phyloP scores from a whole-genome alignment of 2,329 filamentous ascomycete genomes.

The Botrytis deweyae region DNA sequence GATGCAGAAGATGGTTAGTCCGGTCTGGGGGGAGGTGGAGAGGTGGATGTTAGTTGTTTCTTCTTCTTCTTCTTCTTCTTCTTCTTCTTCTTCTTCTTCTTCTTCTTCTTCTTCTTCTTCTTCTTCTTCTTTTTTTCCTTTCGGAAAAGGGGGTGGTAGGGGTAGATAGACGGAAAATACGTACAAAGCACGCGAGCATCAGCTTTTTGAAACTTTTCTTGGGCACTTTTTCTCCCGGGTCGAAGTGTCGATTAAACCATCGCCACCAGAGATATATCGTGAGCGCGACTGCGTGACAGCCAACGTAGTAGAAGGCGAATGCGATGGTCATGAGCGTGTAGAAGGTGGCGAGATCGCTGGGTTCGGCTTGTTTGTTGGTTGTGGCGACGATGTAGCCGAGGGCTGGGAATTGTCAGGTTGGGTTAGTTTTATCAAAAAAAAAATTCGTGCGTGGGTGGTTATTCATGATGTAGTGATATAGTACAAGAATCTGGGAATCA shows the following conservation, averaged over 20 bases:
- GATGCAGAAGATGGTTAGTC: neutral
- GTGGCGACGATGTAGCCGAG: neutral
- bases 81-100: too few species aligned
- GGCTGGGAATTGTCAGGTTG: neutral
- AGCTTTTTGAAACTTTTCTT: neutral
- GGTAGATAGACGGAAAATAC: neutral
- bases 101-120: neutral
- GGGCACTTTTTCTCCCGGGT: neutral
- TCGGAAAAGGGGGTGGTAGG: neutral
- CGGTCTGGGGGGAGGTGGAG: neutral
- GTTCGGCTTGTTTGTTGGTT: neutral
- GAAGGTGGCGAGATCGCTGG: neutral
- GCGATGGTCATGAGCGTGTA: neutral
- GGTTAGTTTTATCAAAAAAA: neutral
- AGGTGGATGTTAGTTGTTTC: neutral
- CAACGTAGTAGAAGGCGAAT: neutral
- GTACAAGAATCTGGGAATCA: too few species aligned
- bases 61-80: too few species aligned
- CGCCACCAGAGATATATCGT: neutral
- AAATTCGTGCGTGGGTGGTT: neutral
- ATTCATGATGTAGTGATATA: too few species aligned
- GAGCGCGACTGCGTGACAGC: neutral
- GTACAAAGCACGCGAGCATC: neutral
- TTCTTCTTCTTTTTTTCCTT: fast-evolving
- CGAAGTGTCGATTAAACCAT: neutral